Conservation (phyloP, 78 protist genomes). For the Chrysochromulina parva region DNA sequence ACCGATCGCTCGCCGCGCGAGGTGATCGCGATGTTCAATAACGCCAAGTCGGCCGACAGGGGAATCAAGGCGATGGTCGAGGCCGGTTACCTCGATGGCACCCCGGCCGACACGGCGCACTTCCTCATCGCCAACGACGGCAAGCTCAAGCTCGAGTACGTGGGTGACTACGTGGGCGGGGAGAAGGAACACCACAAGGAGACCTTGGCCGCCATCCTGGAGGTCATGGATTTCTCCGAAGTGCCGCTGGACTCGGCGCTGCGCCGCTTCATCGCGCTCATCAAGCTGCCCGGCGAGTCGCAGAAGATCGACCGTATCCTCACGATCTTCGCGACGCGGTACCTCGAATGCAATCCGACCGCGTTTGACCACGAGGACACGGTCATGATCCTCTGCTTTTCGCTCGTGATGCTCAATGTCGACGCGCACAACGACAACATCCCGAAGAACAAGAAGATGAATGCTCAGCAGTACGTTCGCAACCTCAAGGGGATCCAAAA, state of each 20-base stretch:
- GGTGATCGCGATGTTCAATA: not conserved
- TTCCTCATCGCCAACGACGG: constrained; percentile 15
- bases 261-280: not conserved
- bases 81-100: not conserved
- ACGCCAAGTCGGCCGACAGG: not conserved
- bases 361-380: not conserved
- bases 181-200: not conserved
- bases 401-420: not conserved
- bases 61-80: not conserved
- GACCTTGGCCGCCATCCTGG: too few relatives aligned
- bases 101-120: not conserved
- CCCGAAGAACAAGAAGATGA: not conserved
- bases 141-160: not conserved
- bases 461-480: not conserved
- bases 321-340: not conserved
- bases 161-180: not conserved
- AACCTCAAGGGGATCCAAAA: not conserved
- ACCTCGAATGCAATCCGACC: not conserved
- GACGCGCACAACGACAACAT: not conserved
- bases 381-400: not conserved
- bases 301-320: not conserved
- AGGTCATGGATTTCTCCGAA: not conserved
- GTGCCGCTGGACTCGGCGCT: constrained; percentile 1
- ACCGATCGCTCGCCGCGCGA: too few relatives aligned
- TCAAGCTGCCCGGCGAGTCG: constrained; percentile 2